Conservation (phyloP, 129 eudicot species). For the Tagetes erecta region DNA sequence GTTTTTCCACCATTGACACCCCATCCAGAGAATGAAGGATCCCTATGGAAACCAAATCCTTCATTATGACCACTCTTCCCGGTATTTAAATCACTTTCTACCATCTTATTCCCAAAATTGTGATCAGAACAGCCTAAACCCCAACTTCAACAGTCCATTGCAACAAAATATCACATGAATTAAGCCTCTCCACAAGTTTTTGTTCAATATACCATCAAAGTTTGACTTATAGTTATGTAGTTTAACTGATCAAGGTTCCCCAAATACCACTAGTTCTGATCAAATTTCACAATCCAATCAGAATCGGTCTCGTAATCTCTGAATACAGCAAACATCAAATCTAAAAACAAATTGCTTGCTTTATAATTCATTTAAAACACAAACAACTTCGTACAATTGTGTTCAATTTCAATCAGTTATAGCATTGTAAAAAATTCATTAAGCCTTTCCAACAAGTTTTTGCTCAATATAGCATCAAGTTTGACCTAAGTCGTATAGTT, state of each 20-base stretch:
- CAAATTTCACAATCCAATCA: constrained; percentile 3
- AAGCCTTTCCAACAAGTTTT: constrained; percentile 15
- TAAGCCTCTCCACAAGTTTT: constrained; percentile 15
- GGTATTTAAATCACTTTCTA: constrained; percentile 33
- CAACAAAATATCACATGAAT: constrained; percentile 20
- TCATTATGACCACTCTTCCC: constrained; percentile 22
- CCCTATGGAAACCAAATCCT: constrained; percentile 41
- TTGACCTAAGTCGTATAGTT: constrained; percentile 22
- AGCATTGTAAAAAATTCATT: background rate
- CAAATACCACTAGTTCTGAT: constrained; percentile 17
- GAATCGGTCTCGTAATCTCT: constrained; percentile 5
- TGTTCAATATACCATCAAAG: constrained; percentile 7
- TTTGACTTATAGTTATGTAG: constrained; percentile 22
- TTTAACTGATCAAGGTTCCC: constrained; percentile 33
- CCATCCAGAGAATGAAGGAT: constrained; percentile 70
- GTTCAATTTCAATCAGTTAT: background rate
- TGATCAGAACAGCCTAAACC: constrained; percentile 32
- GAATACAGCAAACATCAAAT: constrained; percentile 7
- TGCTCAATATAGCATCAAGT: constrained; percentile 7
- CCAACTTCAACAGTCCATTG: constrained; percentile 9
- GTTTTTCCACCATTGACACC: constrained; percentile 42
- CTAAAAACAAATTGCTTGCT: constrained; percentile 9
- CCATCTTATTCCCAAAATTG: constrained; percentile 29
- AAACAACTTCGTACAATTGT: background rate
- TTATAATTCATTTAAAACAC: background rate